Evolutionary conservation across 2,329 filamentous ascomycete species (phyloP), one percentile per base, ranked within the genome.

Genomic region (Lasiodiplodia sp.): DNA sequence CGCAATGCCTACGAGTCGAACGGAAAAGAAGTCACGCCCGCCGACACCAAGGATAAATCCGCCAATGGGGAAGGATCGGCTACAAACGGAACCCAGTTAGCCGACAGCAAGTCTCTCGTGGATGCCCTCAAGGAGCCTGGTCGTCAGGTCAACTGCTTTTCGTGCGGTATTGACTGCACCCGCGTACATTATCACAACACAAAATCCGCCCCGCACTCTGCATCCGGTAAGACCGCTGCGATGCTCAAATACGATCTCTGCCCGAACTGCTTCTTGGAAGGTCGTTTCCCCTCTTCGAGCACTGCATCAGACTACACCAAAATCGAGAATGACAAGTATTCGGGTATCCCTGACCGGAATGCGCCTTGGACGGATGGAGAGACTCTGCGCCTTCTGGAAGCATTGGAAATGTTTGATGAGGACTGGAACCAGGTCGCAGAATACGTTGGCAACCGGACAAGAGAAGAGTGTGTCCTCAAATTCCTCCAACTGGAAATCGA

Each of bases 401-500:
- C 89, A 10, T 84, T 99, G 60, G 96, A 99, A 81, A 88, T 91
- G 74, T 97, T 95, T 74, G 95, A 98, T 72, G 95, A 98, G 70
- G 93, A 98, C 81, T 99, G 96, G 96, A 91, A 92, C 69, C 89
- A 93, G 75, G 94, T 99, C 72, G 91, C 96, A 1, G 93, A 95
- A 71, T 92, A 97, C 76, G 96, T 99, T 53, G 92, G 92, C 60
- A 96, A 93, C 2, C 90, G 95, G 70, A 97, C 94, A 1, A 88
- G 93, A 66, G 96, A 99, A 79, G 95, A 99, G 82, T 99, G 96
- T 78, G 95, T 98, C 18, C 86, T 98, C 74, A 96, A 97, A 78
- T 99, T 99, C 83, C 81, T 99, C 71, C 94, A 97, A 77, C 86
- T 99, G 44, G 95, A 97, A 73, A 99, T 99, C 71, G 96, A 98